A percentile compares a stretch with the other conserved stretches of the same genome.
Conservation (phyloP, 805 yeast species). For the Komagataella pastoris region DNA sequence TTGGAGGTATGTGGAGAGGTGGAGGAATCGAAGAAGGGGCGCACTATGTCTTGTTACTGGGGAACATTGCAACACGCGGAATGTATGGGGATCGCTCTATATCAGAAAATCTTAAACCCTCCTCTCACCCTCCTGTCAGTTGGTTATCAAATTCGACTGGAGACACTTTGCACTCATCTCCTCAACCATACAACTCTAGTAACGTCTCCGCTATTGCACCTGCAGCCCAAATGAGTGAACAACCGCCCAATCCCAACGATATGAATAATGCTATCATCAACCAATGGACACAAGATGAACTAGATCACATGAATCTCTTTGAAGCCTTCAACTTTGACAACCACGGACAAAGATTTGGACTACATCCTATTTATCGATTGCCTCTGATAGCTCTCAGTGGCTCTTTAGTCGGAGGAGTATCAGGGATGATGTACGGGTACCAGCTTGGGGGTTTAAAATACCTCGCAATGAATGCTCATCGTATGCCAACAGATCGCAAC, state of each 20-base stretch:
- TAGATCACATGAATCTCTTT: neutral
- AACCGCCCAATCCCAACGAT: neutral
- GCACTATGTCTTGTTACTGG: conserved; percentile 2
- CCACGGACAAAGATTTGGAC: conserved; percentile 28
- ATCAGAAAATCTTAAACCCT: neutral
- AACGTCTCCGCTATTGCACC: neutral
- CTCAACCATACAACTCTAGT: neutral
- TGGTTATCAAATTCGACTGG: neutral
- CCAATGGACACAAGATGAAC: neutral
- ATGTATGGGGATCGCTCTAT: neutral
- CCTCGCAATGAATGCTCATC: conserved; percentile 70
- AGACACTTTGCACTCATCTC: neutral
- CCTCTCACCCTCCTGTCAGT: neutral
- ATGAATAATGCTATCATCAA: conserved; percentile 2
- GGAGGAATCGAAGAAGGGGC: neutral
- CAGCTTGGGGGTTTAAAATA: conserved; percentile 40
- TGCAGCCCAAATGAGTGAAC: neutral
- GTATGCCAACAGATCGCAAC: conserved; percentile 63
- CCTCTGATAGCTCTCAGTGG: conserved; percentile 24
- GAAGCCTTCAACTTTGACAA: conserved; percentile 1
- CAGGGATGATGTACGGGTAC: conserved; percentile 53
- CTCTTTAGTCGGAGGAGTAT: conserved; percentile 29
- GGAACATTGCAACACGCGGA: neutral
- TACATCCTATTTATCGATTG: conserved; percentile 32
- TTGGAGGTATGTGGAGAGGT: neutral